A percentile compares a stretch with the other conserved stretches of the same genome.
phyloP scores from a whole-genome alignment of 2,329 filamentous ascomycete species.

The Botrytis elliptica region DNA sequence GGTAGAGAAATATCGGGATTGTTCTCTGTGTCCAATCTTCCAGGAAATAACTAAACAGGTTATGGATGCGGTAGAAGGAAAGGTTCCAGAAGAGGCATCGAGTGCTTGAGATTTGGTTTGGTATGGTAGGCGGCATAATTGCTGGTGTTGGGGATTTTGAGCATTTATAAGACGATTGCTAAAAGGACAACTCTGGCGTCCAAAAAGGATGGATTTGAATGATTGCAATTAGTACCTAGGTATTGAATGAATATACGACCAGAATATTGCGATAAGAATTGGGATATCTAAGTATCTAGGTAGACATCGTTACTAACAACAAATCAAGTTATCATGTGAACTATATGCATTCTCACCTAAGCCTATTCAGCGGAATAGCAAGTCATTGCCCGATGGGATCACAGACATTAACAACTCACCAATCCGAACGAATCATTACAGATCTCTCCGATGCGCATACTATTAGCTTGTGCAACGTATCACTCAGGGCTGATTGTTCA shows the following conservation, averaged over 20 bases:
- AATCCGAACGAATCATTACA: not conserved
- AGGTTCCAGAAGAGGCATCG: not conserved
- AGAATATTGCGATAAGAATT: not conserved
- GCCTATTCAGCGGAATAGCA: not conserved
- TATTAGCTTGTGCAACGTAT: not conserved
- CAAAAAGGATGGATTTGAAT: not conserved
- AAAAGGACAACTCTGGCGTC: not conserved
- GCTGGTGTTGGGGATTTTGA: constrained; percentile 12
- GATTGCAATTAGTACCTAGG: not conserved
- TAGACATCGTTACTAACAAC: not conserved
- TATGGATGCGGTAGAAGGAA: constrained; percentile 38
- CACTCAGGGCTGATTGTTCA: too few species aligned
- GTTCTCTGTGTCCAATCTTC: constrained; percentile 70
- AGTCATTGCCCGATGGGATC: not conserved
- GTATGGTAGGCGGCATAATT: not conserved
- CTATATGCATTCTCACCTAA: not conserved
- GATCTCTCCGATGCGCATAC: not conserved
- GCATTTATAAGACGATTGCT: not conserved
- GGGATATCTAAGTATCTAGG: not conserved
- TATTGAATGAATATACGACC: not conserved
- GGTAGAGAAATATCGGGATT: constrained; percentile 70
- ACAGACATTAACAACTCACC: not conserved
- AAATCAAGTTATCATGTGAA: not conserved
- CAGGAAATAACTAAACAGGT: constrained; percentile 59
- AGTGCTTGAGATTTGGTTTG: not conserved